These are phyloP conservation scores for Beta vulgaris DNA, from an alignment of 148 eudicot genomes.

Conservation along the genomic window DNA sequence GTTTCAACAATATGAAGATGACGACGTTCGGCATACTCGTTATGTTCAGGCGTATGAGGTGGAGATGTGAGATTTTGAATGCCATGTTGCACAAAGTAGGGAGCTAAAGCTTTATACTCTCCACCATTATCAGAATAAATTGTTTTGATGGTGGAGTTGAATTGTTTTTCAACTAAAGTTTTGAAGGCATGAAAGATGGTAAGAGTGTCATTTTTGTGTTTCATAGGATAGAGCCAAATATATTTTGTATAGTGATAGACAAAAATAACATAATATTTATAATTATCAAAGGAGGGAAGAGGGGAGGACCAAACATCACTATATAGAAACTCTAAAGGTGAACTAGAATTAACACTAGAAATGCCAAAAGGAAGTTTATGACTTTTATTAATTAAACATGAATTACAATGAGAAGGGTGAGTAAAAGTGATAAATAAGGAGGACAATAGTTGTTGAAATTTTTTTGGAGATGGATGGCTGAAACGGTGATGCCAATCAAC, in stretches of 20 bases:
- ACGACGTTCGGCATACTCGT: too few species aligned
- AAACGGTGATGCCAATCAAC: background rate
- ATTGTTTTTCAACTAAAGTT: background rate
- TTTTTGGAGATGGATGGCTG: background rate
- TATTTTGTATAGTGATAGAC: conserved; percentile 6
- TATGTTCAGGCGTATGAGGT: too few species aligned
- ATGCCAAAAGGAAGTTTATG: too few species aligned
- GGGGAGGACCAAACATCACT: conserved; percentile 6
- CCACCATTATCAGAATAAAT: conserved; percentile 5
- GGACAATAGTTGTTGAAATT: background rate
- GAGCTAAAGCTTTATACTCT: background rate
- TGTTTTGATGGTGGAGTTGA: background rate
- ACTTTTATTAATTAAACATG: background rate
- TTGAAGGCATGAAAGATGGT: background rate
- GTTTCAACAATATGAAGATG: too few species aligned
- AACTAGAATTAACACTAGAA: background rate
- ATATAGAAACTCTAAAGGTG: background rate
- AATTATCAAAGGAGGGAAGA: background rate
- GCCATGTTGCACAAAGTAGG: background rate
- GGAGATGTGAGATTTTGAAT: background rate
- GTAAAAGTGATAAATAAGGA: background rate
- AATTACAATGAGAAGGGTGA: background rate
- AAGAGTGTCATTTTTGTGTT: background rate
- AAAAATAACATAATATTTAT: conserved; percentile 7
- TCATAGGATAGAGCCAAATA: conserved; percentile 11